Evolutionary conservation across 2,329 filamentous ascomycete species (phyloP), one percentile per base, ranked within the genome.

Genomic region (Cercospora sp.): DNA sequence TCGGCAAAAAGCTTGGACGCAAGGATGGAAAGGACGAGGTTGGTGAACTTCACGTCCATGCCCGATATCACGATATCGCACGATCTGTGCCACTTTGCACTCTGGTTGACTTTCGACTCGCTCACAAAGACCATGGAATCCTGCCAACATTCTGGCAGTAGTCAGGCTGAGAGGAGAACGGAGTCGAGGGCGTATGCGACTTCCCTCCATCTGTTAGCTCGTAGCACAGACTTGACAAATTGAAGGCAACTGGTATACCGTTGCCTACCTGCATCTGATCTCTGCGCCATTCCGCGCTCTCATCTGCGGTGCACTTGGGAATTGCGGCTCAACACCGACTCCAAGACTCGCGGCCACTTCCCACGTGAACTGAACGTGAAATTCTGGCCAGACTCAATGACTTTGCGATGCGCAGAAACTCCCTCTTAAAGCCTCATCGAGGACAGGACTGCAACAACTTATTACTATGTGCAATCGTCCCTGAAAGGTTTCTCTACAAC

Each of bases 21-120:
- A 13, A 16, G 40, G 60, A 49, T 53, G 16, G 49, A 63, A 43
- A 37, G 43, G 8, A 60, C 32, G 61, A 51, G 61, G 61, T 28
- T 63, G 61, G 61, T 24, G 43, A 62, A 37, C 28, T 37, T 37
- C 32, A 51, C 58, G 5, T 61, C 37, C 43, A 61, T n/a, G 32
- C 34, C 24, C 59, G 59, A 40, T 24, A 37, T 45, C 34, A 40
- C 28, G 61, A 51, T 43, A 63, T 37, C 3, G 61, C 26, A 37
- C 61, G 61, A 63, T 63, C 24, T 21, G 43, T 51, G 61, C 61
- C 45, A 26, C 61, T 30, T 43, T 21, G 45, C 26, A 34, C 12
- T 10, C 5, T 18, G 24, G 26, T n/a, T 53, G 24, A 51, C 18
- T 51, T 51, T 26, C 45, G 45, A 24, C 21, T 5, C 18, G 45